phyloP scores from a whole-genome alignment of 805 yeast genomes.

The Geotrichum ghanense region DNA sequence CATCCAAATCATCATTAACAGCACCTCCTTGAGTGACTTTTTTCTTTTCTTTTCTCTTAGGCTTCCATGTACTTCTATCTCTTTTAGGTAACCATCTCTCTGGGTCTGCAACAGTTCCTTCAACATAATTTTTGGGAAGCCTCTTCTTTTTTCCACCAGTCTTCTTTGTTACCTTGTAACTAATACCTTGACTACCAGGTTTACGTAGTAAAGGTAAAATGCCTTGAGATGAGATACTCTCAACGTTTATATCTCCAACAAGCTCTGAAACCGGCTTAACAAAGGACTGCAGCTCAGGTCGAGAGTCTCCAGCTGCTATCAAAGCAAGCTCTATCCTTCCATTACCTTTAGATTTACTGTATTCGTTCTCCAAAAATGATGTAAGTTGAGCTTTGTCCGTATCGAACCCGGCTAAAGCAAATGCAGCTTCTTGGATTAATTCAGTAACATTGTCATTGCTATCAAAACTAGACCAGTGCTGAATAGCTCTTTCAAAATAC shows the following conservation, averaged over 20 bases:
- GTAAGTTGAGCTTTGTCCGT: constrained; percentile 16
- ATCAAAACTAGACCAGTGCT: constrained; percentile 14
- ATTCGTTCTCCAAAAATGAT: constrained; percentile 12
- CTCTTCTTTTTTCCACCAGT: constrained; percentile 26
- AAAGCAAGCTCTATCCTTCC: constrained; percentile 18
- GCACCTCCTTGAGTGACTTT: constrained; percentile 48
- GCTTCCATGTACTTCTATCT: constrained; percentile 74
- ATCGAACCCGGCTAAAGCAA: constrained; percentile 30
- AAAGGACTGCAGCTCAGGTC: constrained; percentile 22
- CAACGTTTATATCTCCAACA: constrained; percentile 18
- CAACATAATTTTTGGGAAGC: constrained; percentile 33
- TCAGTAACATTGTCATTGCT: neutral
- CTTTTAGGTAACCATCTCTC: constrained; percentile 91
- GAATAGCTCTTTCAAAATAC: constrained; percentile 25
- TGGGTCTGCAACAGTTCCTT: constrained; percentile 34
- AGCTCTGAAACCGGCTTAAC: constrained; percentile 18
- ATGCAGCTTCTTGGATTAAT: constrained; percentile 24
- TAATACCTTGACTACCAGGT: constrained; percentile 20
- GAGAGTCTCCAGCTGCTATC: constrained; percentile 6
- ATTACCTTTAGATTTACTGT: constrained; percentile 12
- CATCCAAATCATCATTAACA: constrained; percentile 27
- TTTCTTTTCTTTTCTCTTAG: constrained; percentile 55
- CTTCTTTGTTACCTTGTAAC: constrained; percentile 20
- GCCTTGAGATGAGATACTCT: constrained; percentile 13
- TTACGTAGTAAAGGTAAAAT: constrained; percentile 19